Evolutionary conservation across 306 rosid genomes (phyloP).

Genomic region (Psophocarpus tetragonolobus): DNA sequence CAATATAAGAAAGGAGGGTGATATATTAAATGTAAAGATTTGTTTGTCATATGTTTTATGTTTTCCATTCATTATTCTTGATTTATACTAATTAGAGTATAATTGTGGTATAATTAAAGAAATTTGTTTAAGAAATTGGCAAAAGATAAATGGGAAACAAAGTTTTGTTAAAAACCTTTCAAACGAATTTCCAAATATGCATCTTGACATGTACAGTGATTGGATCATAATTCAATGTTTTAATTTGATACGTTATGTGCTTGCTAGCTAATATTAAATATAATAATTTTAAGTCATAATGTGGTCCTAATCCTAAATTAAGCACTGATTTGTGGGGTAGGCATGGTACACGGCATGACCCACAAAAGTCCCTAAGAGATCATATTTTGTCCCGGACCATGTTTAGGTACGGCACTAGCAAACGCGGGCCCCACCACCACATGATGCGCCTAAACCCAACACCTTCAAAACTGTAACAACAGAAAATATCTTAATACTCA

Average conservation of each 20-base stretch:
- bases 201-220: no score
- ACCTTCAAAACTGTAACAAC: neutral
- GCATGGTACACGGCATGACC: constrained; percentile 27
- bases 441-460: constrained; percentile 34
- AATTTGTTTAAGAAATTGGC: no score
- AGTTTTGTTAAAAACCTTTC: no score
- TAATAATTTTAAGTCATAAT: constrained; percentile 3
- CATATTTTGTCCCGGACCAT: constrained; percentile 33
- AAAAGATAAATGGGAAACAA: neutral
- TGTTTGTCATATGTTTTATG: no score
- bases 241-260: neutral
- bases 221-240: neutral
- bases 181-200: no score
- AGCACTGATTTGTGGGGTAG: constrained; percentile 43
- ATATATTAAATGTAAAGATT: no score
- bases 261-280: neutral
- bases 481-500: constrained; percentile 4
- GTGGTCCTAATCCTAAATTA: constrained; percentile 28
- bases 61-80: no score
- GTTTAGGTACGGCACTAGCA: constrained; percentile 34
- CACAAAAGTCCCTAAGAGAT: constrained; percentile 37
- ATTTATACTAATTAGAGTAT: no score
- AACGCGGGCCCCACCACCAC: constrained; percentile 27
- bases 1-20: no score
- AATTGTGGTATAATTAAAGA: no score